These are phyloP conservation scores for Neurospora sp. DNA, from an alignment of 2,329 filamentous ascomycete species.

Conservation along the genomic window DNA sequence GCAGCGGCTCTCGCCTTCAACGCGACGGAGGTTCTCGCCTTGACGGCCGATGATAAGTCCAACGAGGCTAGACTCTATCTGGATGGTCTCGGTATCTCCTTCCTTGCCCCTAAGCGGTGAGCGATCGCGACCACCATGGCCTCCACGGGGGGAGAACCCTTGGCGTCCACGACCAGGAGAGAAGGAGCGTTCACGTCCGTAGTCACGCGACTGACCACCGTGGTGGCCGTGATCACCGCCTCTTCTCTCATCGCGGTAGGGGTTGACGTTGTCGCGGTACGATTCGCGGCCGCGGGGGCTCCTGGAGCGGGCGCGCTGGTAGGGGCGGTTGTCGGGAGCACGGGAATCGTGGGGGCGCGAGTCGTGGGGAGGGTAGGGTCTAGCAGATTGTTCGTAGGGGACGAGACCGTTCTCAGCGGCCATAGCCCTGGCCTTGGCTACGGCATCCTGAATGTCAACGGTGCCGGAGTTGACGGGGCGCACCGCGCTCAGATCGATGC, in stretches of 20 bases:
- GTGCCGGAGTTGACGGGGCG: constrained; percentile 72
- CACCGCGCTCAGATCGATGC: constrained; percentile 69
- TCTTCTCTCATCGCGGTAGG: constrained; percentile 77
- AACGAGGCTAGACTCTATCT: constrained; percentile 78
- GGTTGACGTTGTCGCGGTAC: constrained; percentile 67
- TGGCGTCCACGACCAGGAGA: constrained; percentile 45
- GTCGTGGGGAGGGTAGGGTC: constrained; percentile 28
- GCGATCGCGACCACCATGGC: constrained; percentile 51
- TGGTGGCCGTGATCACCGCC: constrained; percentile 58
- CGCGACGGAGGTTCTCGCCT: constrained; percentile 77
- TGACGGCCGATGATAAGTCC: constrained; percentile 85
- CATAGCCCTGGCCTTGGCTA: constrained; percentile 74
- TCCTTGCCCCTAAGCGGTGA: constrained; percentile 60
- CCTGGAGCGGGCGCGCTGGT: constrained; percentile 63
- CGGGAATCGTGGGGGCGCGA: constrained; percentile 28
- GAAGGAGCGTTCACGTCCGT: constrained; percentile 57
- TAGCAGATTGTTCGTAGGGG: constrained; percentile 47
- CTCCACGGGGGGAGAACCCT: constrained; percentile 49
- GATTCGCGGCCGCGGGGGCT: constrained; percentile 59
- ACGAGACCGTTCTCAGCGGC: constrained; percentile 68
- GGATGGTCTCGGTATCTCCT: constrained; percentile 71
- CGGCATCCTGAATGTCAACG: constrained; percentile 65
- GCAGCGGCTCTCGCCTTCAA: constrained; percentile 73
- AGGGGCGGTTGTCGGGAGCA: constrained; percentile 42
- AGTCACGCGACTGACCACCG: constrained; percentile 38